These are phyloP conservation scores for Pinus albicaulis DNA, from an alignment of 75 land plant species.

Conservation along the genomic window DNA sequence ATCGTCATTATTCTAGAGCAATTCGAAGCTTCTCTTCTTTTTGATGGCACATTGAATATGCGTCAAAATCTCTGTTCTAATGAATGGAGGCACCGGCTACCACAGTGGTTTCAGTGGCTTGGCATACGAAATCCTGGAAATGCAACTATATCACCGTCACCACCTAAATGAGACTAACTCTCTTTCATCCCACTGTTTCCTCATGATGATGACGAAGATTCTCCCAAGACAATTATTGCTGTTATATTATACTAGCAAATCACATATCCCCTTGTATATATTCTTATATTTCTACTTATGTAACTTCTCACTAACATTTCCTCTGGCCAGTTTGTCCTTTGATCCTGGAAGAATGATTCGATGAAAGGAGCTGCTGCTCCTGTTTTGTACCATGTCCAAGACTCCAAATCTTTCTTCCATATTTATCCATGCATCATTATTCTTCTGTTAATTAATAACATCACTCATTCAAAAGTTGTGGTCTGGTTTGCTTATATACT, in stretches of 20 bases:
- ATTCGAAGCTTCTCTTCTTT: constrained; percentile 44
- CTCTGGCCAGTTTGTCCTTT: neutral
- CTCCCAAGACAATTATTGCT: neutral
- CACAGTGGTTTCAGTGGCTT: constrained; percentile 55
- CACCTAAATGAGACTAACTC: constrained; percentile 3
- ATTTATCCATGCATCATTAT: neutral
- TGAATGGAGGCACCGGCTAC: constrained; percentile 48
- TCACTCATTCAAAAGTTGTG: neutral
- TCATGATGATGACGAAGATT: neutral
- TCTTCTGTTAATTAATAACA: neutral
- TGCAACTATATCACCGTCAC: constrained; percentile 8
- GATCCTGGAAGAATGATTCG: neutral
- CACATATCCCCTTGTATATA: neutral
- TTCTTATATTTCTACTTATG: constrained; percentile 1
- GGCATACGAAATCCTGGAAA: constrained; percentile 12
- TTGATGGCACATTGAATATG: constrained; percentile 38
- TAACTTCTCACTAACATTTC: neutral
- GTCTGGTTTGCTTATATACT: neutral
- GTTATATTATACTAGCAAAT: neutral
- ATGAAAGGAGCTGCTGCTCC: neutral
- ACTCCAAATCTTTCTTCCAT: neutral
- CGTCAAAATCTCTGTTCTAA: constrained; percentile 23
- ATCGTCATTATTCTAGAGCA: constrained; percentile 73
- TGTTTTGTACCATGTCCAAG: neutral
- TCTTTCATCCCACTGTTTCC: neutral